Evolutionary conservation across 805 yeast species (phyloP), one percentile per base, ranked within the genome.

Genomic region (Wickerhamomyces subpelliculosus): DNA sequence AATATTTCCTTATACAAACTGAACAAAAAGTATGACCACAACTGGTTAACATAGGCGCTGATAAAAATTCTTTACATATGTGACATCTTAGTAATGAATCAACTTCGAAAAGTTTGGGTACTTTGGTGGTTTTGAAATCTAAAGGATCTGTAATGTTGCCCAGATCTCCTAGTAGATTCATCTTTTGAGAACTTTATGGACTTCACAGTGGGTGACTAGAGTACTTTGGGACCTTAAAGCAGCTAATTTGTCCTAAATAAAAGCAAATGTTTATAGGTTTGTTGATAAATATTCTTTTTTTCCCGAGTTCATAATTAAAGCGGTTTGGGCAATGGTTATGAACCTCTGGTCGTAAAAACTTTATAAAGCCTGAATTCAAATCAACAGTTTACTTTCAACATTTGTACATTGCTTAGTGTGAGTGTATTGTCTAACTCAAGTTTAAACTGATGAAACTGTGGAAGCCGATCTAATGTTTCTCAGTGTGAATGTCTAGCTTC

Each of bases 11-110:
- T 22, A 89, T 84, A 57, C 97, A 89, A 12, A 79, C 68, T 0
- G 95, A 85, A 59, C 97, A 89, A 57, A 87, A 89, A 1, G 89
- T 80, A 57, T 89, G 97, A 27, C 84, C 81, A 64, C 97, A 89
- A 2, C 81, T 72, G 1, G 96, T 84, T 31, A 83, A 61, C 27
- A 86, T 85, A 1, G 97, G 96, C 1, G 89, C 84, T 24, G 63
- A 70, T 38, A 84, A 66, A 45, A 82, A 75, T 43, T 87, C 96
- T 51, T 88, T 85, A 59, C 97, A 89, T 9, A 89, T 83, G 49
- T 83, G 88, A 55, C 97, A 89, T 52, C 95, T 56, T 36, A 87
- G 64, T 20, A 80, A 64, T 2, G 86, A 68, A 45, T 89, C 96
- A 3, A 89, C 60, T 36, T 72, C 78, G 2, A 68, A 49, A 3